A percentile compares a stretch with the other conserved stretches of the same genome.
These are phyloP conservation scores for Blastomyces gilchristii DNA, from an alignment of 2,329 filamentous ascomycete genomes.

Conservation along the genomic window DNA sequence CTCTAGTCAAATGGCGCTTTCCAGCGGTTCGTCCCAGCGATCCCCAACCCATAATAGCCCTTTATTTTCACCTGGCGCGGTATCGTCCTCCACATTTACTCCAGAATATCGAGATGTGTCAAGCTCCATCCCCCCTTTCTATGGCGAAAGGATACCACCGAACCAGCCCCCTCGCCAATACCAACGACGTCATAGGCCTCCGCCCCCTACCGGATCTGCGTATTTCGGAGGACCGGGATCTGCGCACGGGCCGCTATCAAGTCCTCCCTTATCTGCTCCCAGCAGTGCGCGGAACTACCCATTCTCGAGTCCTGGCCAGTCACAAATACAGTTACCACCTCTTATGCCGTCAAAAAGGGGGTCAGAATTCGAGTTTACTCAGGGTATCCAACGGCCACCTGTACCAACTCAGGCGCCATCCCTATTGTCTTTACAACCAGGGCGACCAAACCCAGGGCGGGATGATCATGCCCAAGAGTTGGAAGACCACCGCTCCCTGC, in stretches of 20 bases:
- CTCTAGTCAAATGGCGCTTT: neutral
- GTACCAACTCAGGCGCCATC: neutral
- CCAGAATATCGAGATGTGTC: constrained; percentile 2
- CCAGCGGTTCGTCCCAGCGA: constrained; percentile 7
- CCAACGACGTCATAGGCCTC: neutral
- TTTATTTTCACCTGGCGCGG: constrained; percentile 1
- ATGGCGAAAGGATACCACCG: constrained; percentile 3
- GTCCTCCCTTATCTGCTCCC: neutral
- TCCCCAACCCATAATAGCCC: neutral
- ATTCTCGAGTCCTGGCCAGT: constrained; percentile 1
- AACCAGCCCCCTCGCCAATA: constrained; percentile 8
- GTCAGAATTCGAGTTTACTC: constrained; percentile 7
- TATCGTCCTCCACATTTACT: neutral
- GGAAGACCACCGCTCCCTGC: neutral
- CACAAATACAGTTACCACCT: constrained; percentile 11
- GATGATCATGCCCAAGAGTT: neutral
- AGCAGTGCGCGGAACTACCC: neutral
- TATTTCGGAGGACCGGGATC: constrained; percentile 8
- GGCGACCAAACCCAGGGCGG: neutral
- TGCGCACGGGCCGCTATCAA: constrained; percentile 4
- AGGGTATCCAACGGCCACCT: neutral
- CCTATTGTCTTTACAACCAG: neutral
- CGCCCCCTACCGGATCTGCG: neutral
- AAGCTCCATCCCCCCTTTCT: constrained; percentile 2
- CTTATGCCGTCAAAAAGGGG: constrained; percentile 8